A percentile compares a stretch with the other conserved stretches of the same genome.
These are phyloP conservation scores for Teratosphaeria gauchensis DNA, from an alignment of 2,329 filamentous ascomycete genomes.

Conservation along the genomic window DNA sequence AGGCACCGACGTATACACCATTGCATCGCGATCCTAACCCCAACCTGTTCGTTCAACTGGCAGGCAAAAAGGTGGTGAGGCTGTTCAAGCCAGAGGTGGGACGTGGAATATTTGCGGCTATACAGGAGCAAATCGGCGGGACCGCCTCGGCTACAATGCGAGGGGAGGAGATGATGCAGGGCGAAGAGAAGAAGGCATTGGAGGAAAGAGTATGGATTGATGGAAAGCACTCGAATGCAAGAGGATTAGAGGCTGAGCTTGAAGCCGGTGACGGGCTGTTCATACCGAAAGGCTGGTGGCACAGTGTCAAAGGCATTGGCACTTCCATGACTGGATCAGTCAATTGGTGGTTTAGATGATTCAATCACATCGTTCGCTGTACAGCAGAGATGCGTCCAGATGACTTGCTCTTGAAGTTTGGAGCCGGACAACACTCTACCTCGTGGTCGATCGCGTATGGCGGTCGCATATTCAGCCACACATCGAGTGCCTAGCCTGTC, in stretches of 20 bases:
- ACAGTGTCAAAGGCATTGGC: slow-evolving; percentile 62
- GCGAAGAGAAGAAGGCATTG: slow-evolving; percentile 56
- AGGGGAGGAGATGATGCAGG: slow-evolving; percentile 86
- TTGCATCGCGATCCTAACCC: slow-evolving; percentile 89
- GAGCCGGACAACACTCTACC: background rate
- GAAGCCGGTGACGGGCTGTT: slow-evolving; percentile 61
- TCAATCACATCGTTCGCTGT: background rate
- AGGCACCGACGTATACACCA: slow-evolving; percentile 79
- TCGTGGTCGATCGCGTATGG: background rate
- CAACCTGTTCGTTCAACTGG: slow-evolving; percentile 81
- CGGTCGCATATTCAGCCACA: background rate
- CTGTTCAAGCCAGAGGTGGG: slow-evolving; percentile 59
- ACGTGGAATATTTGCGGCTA: slow-evolving; percentile 49
- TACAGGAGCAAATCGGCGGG: slow-evolving; percentile 33
- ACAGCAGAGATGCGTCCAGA: background rate
- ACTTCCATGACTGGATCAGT: slow-evolving; percentile 50
- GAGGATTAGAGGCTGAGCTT: slow-evolving; percentile 35
- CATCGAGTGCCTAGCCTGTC: background rate
- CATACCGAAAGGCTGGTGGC: slow-evolving; percentile 80
- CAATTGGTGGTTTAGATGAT: slow-evolving; percentile 13
- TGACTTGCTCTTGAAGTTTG: background rate
- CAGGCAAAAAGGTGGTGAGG: slow-evolving; percentile 62
- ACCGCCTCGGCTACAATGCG: slow-evolving; percentile 46
- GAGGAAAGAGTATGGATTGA: slow-evolving; percentile 61
- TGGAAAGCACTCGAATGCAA: slow-evolving; percentile 1